A percentile compares a stretch with the other conserved stretches of the same genome.
phyloP scores from a whole-genome alignment of 1,284 basidiomycete species.

The Marasmius oreades region DNA sequence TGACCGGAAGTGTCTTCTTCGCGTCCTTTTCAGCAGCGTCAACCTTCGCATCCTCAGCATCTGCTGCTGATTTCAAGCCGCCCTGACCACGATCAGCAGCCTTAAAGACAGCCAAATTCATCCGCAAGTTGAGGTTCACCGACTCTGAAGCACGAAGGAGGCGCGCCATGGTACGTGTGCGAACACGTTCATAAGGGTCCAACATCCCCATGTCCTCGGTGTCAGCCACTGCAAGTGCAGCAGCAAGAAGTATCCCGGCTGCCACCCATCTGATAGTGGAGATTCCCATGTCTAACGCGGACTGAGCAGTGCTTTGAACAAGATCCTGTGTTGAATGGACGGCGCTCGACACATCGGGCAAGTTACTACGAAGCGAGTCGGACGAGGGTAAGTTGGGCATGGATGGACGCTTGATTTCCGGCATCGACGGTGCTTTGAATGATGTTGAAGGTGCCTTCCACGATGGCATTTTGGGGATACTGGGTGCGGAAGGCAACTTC shows the following conservation, averaged over 20 bases:
- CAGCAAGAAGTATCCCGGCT: conserved; percentile 4
- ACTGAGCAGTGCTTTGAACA: not conserved
- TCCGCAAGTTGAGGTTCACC: not conserved
- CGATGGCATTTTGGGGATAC: not conserved
- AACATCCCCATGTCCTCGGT: conserved; percentile 16
- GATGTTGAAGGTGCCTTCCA: not conserved
- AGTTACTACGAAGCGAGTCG: conserved; percentile 4
- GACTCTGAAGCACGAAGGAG: not conserved
- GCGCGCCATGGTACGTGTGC: not conserved
- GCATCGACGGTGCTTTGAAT: not conserved
- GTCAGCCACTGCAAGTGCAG: conserved; percentile 13
- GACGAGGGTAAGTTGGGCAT: not conserved
- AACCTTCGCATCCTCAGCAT: not conserved
- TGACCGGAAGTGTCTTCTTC: conserved; percentile 14
- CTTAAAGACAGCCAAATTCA: not conserved
- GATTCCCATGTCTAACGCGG: conserved; percentile 7
- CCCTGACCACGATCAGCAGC: no score
- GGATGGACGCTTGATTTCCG: not conserved
- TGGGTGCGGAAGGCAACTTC: not conserved
- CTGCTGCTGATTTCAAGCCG: no score
- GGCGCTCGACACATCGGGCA: conserved; percentile 3
- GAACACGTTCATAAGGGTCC: conserved; percentile 14
- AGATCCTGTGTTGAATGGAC: not conserved
- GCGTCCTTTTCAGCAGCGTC: conserved; percentile 13
- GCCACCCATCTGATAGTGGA: conserved; percentile 11